Evolutionary conservation across 106 monocot genomes (phyloP).

Genomic region (Vanilla planifolia): DNA sequence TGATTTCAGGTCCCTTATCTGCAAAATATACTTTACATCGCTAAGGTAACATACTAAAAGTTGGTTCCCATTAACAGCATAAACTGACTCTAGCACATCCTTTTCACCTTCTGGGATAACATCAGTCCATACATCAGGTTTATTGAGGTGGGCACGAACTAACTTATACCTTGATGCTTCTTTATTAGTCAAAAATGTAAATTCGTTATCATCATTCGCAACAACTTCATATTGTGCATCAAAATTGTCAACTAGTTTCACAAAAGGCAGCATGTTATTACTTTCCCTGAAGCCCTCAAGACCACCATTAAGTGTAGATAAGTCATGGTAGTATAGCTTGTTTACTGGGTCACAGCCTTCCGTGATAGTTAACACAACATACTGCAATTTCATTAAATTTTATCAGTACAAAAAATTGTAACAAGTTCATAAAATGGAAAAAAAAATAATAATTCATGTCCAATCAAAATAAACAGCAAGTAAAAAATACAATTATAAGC

Average conservation of each 20-base stretch:
- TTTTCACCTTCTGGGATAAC: slow-evolving; percentile 55
- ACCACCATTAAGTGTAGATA: slow-evolving; percentile 56
- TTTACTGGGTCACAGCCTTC: slow-evolving; percentile 82
- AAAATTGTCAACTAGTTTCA: slow-evolving; percentile 80
- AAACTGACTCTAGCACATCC: slow-evolving; percentile 70
- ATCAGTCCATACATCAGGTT: slow-evolving; percentile 59
- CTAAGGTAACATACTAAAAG: slow-evolving; percentile 73
- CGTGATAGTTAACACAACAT: slow-evolving; percentile 39
- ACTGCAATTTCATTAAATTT: slow-evolving; percentile 38
- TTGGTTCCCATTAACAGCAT: slow-evolving; percentile 62
- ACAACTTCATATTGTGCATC: slow-evolving; percentile 55
- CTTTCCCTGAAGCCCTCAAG: slow-evolving; percentile 45
- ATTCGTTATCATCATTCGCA: slow-evolving; percentile 66
- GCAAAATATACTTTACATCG: slow-evolving; percentile 74
- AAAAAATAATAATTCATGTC: too few species aligned
- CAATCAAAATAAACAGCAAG: too few species aligned
- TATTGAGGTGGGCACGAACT: slow-evolving; percentile 56
- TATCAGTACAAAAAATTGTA: slow-evolving; percentile 7
- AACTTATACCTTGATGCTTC: slow-evolving; percentile 72
- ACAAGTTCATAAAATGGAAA: too few species aligned
- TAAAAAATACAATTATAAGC: too few species aligned
- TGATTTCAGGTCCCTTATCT: slow-evolving; percentile 71
- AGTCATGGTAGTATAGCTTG: slow-evolving; percentile 79
- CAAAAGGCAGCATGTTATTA: slow-evolving; percentile 55
- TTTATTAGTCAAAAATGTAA: slow-evolving; percentile 89